These are phyloP conservation scores for Vicia villosa DNA, from an alignment of 306 rosid species.

Conservation along the genomic window DNA sequence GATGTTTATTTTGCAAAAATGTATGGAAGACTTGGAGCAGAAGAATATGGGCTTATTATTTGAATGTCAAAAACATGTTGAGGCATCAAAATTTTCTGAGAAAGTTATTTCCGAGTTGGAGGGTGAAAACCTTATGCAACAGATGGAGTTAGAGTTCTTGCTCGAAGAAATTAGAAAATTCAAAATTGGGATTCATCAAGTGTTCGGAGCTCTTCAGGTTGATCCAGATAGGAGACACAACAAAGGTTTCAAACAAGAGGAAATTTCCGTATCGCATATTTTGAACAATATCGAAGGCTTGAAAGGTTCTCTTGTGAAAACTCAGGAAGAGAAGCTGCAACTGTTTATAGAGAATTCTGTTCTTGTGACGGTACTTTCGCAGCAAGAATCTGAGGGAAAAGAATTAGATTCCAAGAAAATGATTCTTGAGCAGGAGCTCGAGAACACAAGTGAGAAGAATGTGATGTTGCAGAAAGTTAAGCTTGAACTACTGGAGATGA, in stretches of 20 bases:
- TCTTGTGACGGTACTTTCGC: conserved; percentile 64
- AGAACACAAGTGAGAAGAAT: conserved; percentile 46
- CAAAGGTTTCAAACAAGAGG: conserved; percentile 54
- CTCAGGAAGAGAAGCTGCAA: conserved; percentile 75
- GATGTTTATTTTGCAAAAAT: conserved; percentile 90
- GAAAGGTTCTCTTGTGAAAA: conserved; percentile 60
- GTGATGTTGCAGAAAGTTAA: conserved; percentile 58
- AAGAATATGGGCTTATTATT: conserved; percentile 59
- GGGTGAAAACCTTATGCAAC: conserved; percentile 90
- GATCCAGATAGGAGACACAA: conserved; percentile 45
- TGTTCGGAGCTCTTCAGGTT: conserved; percentile 69
- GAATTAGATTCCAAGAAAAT: conserved; percentile 54
- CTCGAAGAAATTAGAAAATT: conserved; percentile 77
- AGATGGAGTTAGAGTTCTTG: conserved; percentile 81
- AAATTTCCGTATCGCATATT: conserved; percentile 51
- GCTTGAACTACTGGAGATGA: conserved; percentile 61
- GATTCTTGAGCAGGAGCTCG: conserved; percentile 55
- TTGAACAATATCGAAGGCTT: conserved; percentile 63
- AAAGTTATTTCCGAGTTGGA: conserved; percentile 85
- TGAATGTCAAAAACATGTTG: conserved; percentile 77
- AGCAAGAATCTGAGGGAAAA: conserved; percentile 56
- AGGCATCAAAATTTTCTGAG: conserved; percentile 77
- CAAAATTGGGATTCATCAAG: conserved; percentile 61
- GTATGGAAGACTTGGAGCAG: conserved; percentile 89
- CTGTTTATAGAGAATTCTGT: conserved; percentile 74